These are phyloP conservation scores for Terana coerulea DNA, from an alignment of 768 basidiomycete genomes.

Conservation along the genomic window DNA sequence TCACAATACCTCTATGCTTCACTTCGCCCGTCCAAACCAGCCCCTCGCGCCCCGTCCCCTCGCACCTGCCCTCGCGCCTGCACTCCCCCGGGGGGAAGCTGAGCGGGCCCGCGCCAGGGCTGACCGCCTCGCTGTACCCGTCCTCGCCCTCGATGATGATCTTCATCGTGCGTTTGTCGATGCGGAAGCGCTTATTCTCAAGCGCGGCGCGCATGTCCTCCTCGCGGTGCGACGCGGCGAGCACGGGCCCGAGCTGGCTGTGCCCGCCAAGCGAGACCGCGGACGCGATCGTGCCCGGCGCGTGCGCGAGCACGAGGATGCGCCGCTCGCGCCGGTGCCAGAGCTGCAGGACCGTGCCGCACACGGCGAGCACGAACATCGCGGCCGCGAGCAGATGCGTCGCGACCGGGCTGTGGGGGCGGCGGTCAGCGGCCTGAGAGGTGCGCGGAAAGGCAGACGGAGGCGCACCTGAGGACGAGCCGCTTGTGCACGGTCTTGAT, in stretches of 20 bases:
- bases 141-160: constrained; percentile 53
- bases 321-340: constrained; percentile 44
- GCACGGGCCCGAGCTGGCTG: constrained; percentile 37
- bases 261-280: constrained; percentile 52
- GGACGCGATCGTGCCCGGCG: constrained; percentile 51
- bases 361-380: constrained; percentile 42
- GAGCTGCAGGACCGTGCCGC: constrained; percentile 41
- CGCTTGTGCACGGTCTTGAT: constrained; percentile 43
- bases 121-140: constrained; percentile 33
- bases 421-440: constrained; percentile 12
- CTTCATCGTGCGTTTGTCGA: constrained; percentile 45
- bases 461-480: constrained; percentile 44
- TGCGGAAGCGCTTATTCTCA: constrained; percentile 44
- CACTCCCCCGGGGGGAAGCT: neutral
- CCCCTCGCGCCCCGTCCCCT: neutral
- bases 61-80: neutral
- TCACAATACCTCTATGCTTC: neutral
- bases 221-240: constrained; percentile 8
- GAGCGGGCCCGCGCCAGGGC: neutral
- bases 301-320: constrained; percentile 40
- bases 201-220: constrained; percentile 40
- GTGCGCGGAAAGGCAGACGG: constrained; percentile 41
- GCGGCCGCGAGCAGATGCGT: constrained; percentile 20
- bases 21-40: neutral
- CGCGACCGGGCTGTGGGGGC: constrained; percentile 11